These are phyloP conservation scores for Pseudogymnoascus sp. DNA, from an alignment of 2,329 filamentous ascomycete species.

Conservation along the genomic window DNA sequence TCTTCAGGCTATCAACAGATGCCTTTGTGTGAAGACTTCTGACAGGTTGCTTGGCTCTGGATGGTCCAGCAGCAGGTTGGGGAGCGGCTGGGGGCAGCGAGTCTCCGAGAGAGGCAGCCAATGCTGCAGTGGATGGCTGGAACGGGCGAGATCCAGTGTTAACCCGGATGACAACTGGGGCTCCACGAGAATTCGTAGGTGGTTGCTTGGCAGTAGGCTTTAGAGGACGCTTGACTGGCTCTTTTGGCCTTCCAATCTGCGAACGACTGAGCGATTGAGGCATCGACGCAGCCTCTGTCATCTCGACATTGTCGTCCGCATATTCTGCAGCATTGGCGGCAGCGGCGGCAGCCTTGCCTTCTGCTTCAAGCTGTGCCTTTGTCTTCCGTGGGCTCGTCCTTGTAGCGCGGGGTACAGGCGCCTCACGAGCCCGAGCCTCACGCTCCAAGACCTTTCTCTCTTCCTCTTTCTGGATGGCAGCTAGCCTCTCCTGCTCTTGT, in stretches of 20 bases:
- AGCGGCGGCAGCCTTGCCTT: constrained; percentile 26
- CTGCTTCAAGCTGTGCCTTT: constrained; percentile 30
- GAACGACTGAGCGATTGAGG: constrained; percentile 51
- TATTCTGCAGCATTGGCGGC: constrained; percentile 27
- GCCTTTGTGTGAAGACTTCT: constrained; percentile 27
- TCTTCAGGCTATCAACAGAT: constrained; percentile 53
- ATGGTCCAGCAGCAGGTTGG: constrained; percentile 35
- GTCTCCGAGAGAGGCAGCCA: constrained; percentile 53
- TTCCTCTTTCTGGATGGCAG: constrained; percentile 47
- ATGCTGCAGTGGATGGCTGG: constrained; percentile 49
- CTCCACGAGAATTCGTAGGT: constrained; percentile 52
- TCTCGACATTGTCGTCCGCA: constrained; percentile 42
- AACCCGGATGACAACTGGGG: constrained; percentile 64
- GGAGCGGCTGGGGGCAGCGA: constrained; percentile 38
- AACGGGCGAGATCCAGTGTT: constrained; percentile 59
- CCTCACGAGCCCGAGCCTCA: constrained; percentile 25
- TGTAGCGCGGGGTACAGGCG: constrained; percentile 36
- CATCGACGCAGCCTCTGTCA: constrained; percentile 48
- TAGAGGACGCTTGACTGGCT: constrained; percentile 47
- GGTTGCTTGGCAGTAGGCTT: constrained; percentile 53
- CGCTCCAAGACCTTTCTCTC: constrained; percentile 31
- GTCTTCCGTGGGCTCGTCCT: constrained; percentile 47
- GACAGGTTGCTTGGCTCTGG: constrained; percentile 15
- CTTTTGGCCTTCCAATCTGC: constrained; percentile 42
- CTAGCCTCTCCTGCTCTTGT: constrained; percentile 45